phyloP scores from a whole-genome alignment of 345 rosid genomes.

The Clausena lansium region DNA sequence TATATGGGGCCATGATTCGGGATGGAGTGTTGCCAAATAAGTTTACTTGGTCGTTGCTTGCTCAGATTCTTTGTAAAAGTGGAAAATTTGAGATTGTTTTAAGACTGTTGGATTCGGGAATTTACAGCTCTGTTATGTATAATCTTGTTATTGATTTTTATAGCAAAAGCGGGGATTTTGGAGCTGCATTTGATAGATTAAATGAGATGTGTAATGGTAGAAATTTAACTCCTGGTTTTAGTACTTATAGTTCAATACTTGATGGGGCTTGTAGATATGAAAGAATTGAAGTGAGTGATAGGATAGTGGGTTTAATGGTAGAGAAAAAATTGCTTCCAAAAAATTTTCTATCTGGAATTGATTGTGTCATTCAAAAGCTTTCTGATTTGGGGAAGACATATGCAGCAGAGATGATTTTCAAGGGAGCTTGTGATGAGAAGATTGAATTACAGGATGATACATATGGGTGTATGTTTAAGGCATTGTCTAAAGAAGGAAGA shows the following conservation, averaged over 20 bases:
- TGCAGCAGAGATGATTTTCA: conserved; percentile 57
- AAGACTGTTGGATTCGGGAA: conserved; percentile 43
- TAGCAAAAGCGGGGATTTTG: conserved; percentile 49
- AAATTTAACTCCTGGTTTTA: conserved; percentile 42
- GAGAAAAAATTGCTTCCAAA: conserved; percentile 40
- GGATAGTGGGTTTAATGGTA: conserved; percentile 36
- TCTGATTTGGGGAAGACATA: conserved; percentile 50
- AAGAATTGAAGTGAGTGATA: conserved; percentile 41
- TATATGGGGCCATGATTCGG: conserved; percentile 53
- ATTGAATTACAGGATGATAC: conserved; percentile 37
- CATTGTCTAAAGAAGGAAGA: conserved; percentile 46
- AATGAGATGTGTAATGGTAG: conserved; percentile 47
- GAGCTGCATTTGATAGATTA: conserved; percentile 38
- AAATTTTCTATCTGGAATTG: conserved; percentile 12
- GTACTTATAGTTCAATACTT: conserved; percentile 49
- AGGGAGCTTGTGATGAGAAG: conserved; percentile 39
- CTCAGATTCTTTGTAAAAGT: conserved; percentile 44
- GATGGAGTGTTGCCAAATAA: conserved; percentile 35
- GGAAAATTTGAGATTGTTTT: conserved; percentile 46
- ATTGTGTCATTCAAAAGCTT: conserved; percentile 48
- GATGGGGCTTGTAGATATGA: conserved; percentile 61
- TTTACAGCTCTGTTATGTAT: conserved; percentile 48
- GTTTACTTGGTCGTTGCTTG: conserved; percentile 50
- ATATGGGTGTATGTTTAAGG: conserved; percentile 49
- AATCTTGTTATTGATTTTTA: conserved; percentile 47